Evolutionary conservation across 495 filamentous ascomycete species (phyloP).

Genomic region (Mycothermus thermophilus): DNA sequence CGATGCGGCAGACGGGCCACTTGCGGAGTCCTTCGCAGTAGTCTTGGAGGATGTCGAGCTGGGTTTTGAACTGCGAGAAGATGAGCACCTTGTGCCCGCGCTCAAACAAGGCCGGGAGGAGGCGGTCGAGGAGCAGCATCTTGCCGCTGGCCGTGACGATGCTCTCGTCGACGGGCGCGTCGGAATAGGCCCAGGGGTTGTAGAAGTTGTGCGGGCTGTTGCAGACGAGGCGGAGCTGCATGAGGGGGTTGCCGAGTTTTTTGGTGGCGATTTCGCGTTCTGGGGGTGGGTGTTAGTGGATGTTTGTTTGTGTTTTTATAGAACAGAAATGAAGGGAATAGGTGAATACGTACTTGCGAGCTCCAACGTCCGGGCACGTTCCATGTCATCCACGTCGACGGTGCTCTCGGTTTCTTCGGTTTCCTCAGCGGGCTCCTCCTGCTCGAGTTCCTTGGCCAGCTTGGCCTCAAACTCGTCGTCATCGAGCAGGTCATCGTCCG

Average conservation of each 20-base stretch:
- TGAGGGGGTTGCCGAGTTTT: constrained; percentile 86
- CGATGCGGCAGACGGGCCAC: constrained; percentile 81
- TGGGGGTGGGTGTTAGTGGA: constrained; percentile 18
- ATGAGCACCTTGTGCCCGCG: constrained; percentile 82
- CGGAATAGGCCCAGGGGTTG: constrained; percentile 59
- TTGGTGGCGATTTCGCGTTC: constrained; percentile 75
- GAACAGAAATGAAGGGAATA: background rate
- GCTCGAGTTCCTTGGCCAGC: constrained; percentile 43
- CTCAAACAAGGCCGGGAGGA: constrained; percentile 62
- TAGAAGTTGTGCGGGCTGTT: constrained; percentile 95
- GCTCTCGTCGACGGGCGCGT: constrained; percentile 52
- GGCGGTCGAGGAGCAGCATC: constrained; percentile 82
- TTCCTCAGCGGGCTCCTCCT: constrained; percentile 32
- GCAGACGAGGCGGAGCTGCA: constrained; percentile 86
- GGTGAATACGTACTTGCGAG: constrained; percentile 53
- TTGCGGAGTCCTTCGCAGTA: constrained; percentile 58
- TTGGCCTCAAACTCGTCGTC: constrained; percentile 62
- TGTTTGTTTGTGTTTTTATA: too few species aligned
- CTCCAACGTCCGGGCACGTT: constrained; percentile 57
- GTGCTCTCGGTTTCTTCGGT: constrained; percentile 24
- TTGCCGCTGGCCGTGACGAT: constrained; percentile 82
- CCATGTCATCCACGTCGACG: constrained; percentile 43
- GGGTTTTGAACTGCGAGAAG: constrained; percentile 92
- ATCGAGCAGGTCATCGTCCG: constrained; percentile 57
- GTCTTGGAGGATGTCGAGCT: constrained; percentile 79